Conservation (phyloP, 768 basidiomycete genomes). For the Gyrodon lividus region DNA sequence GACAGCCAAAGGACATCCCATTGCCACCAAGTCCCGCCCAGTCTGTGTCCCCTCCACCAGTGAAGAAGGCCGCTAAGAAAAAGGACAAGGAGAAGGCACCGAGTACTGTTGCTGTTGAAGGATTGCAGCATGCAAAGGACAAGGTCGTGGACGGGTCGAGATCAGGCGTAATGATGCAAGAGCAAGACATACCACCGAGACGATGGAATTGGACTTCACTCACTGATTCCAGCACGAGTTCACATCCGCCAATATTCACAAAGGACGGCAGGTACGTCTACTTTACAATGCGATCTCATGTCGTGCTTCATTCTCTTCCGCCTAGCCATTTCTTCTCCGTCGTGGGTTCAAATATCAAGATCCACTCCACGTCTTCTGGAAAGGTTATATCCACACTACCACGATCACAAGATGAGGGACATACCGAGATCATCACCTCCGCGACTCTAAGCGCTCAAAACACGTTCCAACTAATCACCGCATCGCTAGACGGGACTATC, state of each 20-base stretch:
- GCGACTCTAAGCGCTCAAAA: constrained; percentile 82
- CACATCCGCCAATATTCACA: constrained; percentile 75
- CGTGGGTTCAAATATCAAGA: constrained; percentile 77
- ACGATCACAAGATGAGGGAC: constrained; percentile 41
- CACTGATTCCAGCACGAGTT: constrained; percentile 64
- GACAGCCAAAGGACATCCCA: constrained; percentile 37
- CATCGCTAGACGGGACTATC: constrained; percentile 78
- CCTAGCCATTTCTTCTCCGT: constrained; percentile 87
- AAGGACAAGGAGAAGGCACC: constrained; percentile 50
- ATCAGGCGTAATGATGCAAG: background rate
- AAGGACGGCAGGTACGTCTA: constrained; percentile 76
- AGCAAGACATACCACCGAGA: constrained; percentile 11
- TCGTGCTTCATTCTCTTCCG: constrained; percentile 7
- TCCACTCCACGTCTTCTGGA: constrained; percentile 77
- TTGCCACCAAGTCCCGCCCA: constrained; percentile 29
- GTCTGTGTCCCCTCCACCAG: constrained; percentile 18
- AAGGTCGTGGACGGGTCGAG: constrained; percentile 5
- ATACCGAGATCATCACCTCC: constrained; percentile 62
- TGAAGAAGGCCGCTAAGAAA: constrained; percentile 33
- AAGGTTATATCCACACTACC: constrained; percentile 83
- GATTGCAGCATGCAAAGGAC: constrained; percentile 20
- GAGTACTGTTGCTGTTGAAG: constrained; percentile 29
- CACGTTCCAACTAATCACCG: constrained; percentile 85
- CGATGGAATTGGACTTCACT: constrained; percentile 65
- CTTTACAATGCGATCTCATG: constrained; percentile 10